Percentiles rank a stretch among this genome's conserved stretches.
These are phyloP conservation scores for Tagetes patula DNA, from an alignment of 129 eudicot species.

Conservation along the genomic window DNA sequence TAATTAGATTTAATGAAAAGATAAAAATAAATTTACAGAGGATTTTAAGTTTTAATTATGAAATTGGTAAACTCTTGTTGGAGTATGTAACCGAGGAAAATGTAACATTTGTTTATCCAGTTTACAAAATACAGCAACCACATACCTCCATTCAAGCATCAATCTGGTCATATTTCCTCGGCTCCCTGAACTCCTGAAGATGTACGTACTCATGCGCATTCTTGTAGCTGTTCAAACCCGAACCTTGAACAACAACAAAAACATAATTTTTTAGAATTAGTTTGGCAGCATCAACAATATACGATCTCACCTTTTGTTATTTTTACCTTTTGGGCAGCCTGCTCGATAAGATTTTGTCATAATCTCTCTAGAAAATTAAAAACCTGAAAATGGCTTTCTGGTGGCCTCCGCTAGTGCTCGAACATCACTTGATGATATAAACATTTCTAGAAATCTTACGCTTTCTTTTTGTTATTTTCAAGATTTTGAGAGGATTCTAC, in stretches of 20 bases:
- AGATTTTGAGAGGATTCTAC: slow-evolving; percentile 76
- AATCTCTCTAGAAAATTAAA: neutral
- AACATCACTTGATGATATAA: slow-evolving; percentile 18
- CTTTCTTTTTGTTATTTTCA: slow-evolving; percentile 26
- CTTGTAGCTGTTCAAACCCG: neutral
- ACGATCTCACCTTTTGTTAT: neutral
- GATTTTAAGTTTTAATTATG: neutral
- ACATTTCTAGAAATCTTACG: neutral
- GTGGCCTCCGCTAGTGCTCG: slow-evolving; percentile 8
- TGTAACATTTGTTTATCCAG: neutral
- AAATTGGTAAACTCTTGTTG: neutral
- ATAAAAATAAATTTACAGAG: too few relatives aligned
- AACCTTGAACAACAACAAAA: slow-evolving; percentile 12
- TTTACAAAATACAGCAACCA: neutral
- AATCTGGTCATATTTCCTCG: slow-evolving; percentile 1
- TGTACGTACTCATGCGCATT: neutral
- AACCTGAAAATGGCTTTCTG: slow-evolving; percentile 2
- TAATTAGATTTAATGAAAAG: too few relatives aligned
- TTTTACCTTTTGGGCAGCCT: slow-evolving; percentile 45
- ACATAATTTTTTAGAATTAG: neutral
- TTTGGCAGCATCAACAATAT: too few relatives aligned
- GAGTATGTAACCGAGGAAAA: neutral
- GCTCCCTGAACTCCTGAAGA: slow-evolving; percentile 10
- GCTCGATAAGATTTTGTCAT: slow-evolving; percentile 21
- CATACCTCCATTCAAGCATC: slow-evolving; percentile 13